These are phyloP conservation scores for Grammothele lineata DNA, from an alignment of 768 basidiomycete genomes.

Conservation along the genomic window DNA sequence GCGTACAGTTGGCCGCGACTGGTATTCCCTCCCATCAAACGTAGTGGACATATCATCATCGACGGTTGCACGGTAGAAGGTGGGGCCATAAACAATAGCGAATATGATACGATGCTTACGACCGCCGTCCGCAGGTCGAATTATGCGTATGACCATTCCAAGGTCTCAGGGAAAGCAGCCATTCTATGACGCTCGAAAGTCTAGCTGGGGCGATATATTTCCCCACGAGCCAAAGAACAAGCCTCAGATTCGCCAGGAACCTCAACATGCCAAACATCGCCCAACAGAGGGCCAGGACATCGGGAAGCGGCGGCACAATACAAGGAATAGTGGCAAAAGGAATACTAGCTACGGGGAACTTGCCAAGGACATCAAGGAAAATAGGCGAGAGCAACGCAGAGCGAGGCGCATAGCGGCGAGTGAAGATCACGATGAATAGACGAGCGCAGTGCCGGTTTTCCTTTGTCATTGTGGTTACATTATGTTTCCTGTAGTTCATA, in stretches of 20 bases:
- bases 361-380: conserved; percentile 36
- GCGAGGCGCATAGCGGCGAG: conserved; percentile 2
- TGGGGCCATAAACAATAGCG: conserved; percentile 28
- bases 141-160: conserved; percentile 88
- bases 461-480: no score
- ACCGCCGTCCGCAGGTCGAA: conserved; percentile 54
- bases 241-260: conserved; percentile 59
- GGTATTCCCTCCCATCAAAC: conserved; percentile 88
- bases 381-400: conserved; percentile 23
- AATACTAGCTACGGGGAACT: conserved; percentile 35
- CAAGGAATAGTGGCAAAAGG: conserved; percentile 15
- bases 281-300: conserved; percentile 44
- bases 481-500: no score
- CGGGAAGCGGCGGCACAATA: conserved; percentile 44
- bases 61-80: conserved; percentile 86
- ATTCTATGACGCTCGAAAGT: conserved; percentile 93
- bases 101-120: not conserved
- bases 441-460: no score
- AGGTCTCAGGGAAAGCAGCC: conserved; percentile 94
- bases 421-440: not conserved
- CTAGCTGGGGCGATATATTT: conserved; percentile 91
- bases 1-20: conserved; percentile 89
- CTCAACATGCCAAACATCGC: conserved; percentile 25
- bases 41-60: conserved; percentile 85
- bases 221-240: conserved; percentile 83